These are phyloP conservation scores for Hanseniaspora mollemarum DNA, from an alignment of 805 yeast species.

Conservation along the genomic window DNA sequence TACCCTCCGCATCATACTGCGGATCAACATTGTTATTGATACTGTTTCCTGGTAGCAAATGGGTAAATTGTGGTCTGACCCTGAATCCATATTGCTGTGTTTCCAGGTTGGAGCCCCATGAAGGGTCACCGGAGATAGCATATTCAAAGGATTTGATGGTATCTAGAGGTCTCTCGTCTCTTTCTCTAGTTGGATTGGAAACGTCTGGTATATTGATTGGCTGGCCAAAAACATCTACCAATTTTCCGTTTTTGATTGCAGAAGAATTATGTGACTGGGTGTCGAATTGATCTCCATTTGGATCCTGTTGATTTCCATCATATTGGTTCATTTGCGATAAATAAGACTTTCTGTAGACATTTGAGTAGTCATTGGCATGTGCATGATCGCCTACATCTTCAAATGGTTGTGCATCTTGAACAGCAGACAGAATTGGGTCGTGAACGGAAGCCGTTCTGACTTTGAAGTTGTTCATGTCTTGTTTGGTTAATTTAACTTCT, in stretches of 20 bases:
- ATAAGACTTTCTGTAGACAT: constrained; percentile 29
- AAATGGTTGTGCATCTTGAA: constrained; percentile 91
- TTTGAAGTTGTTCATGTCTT: constrained; percentile 45
- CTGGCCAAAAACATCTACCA: constrained; percentile 70
- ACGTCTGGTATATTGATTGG: constrained; percentile 69
- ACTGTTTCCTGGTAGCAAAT: constrained; percentile 20
- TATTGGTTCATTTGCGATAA: constrained; percentile 20
- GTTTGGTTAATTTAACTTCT: constrained; percentile 37
- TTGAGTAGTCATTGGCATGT: constrained; percentile 28
- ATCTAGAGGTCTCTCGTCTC: constrained; percentile 95
- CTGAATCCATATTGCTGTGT: constrained; percentile 72
- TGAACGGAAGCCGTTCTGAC: constrained; percentile 59
- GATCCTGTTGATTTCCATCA: constrained; percentile 14
- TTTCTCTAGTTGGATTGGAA: constrained; percentile 82
- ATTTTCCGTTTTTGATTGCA: constrained; percentile 25
- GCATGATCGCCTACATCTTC: constrained; percentile 43
- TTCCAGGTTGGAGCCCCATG: constrained; percentile 72
- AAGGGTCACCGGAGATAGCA: constrained; percentile 79
- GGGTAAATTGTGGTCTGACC: constrained; percentile 50
- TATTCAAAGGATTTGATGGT: constrained; percentile 90
- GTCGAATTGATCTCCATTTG: constrained; percentile 19
- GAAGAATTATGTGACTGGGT: constrained; percentile 20
- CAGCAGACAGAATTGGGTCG: constrained; percentile 88
- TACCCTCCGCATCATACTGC: constrained; percentile 25
- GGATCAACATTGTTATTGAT: constrained; percentile 27